Base-by-base conservation (phyloP, 176 grass and related monocot genomes). In the Leersia perrieri region DNA sequence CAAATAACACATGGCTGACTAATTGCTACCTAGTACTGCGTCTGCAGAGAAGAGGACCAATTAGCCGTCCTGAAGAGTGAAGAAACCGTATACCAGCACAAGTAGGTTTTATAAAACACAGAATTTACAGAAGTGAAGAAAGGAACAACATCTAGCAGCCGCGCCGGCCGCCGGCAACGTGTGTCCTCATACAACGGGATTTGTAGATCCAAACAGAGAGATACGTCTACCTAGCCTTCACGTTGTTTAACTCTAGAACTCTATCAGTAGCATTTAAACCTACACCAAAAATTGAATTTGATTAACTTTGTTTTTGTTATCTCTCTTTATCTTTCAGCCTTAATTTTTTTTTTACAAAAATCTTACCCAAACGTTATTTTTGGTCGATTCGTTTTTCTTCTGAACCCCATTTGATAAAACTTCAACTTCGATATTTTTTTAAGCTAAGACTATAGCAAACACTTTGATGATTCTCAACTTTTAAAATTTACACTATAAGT, bases 1-100 rank as follows among this genome's bases (percentile, higher is more conserved):
- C 71, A 70, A 63, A 60, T 8, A 68, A 5, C 63, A 11, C 47
- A 68, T 18, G 47, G 35, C 25, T 23, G 23, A 68, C 40, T 13
- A 7, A 26, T 9, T 39, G 11, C 0, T 33, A 41, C 12, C 26
- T 35, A 58, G 25, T 41, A 30, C 34, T 31, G 10, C 34, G 27
- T 44, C 45, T 36, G 27, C 51, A 72, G 58, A 49, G 57, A 79
- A 51, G 55, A 51, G 39, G 83, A 65, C 70, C 70, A 65, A 60
- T 7, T 67, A 68, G 70, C 60, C 15, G 34, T 69, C 9, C 33
- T 22, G 42, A 60, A 22, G 14, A 38, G 60, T 47, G 60, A 88
- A 79, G 86, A 88, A 83, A 88, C 29, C 14, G 58, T 78, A 60
- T 29, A 36, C 31, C 27, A 49, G 7, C 75, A 53, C 44, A 67